Evolutionary conservation across 2,329 filamentous ascomycete species (phyloP).

Genomic region (Xylariomycetidae sp.): DNA sequence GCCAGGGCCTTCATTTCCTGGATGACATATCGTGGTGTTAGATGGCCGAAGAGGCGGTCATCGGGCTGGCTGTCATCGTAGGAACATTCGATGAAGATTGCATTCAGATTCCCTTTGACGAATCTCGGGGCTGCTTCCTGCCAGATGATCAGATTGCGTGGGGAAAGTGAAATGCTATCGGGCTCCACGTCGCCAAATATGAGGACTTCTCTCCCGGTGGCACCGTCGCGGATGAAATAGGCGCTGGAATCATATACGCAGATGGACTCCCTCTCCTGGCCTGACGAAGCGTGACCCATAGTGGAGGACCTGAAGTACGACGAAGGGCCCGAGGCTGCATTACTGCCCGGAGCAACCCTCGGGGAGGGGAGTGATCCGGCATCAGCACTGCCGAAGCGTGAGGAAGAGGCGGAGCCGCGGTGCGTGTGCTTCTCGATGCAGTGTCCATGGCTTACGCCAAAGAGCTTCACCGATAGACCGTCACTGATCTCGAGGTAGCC

Average conservation of each 20-base stretch:
- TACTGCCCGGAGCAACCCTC: slow-evolving; percentile 17
- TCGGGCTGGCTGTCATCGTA: slow-evolving; percentile 79
- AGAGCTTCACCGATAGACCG: slow-evolving; percentile 81
- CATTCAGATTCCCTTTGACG: slow-evolving; percentile 63
- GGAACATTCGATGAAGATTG: slow-evolving; percentile 93
- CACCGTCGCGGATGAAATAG: slow-evolving; percentile 81
- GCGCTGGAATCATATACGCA: slow-evolving; percentile 86
- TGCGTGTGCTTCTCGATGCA: slow-evolving; percentile 73
- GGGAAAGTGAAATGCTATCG: slow-evolving; percentile 75
- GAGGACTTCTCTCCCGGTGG: slow-evolving; percentile 70
- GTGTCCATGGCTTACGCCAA: slow-evolving; percentile 83
- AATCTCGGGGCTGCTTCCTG: slow-evolving; percentile 84
- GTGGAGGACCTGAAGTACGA: slow-evolving; percentile 24
- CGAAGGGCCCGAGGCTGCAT: slow-evolving; percentile 18
- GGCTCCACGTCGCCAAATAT: slow-evolving; percentile 97
- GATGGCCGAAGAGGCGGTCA: slow-evolving; percentile 78
- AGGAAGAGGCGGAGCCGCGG: slow-evolving; percentile 53
- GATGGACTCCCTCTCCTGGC: slow-evolving; percentile 39
- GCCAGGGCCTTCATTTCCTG: slow-evolving; percentile 73
- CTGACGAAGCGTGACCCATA: slow-evolving; percentile 10
- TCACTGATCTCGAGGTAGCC: slow-evolving; percentile 89
- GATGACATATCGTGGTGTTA: slow-evolving; percentile 78
- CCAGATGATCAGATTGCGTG: slow-evolving; percentile 82
- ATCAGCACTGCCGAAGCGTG: slow-evolving; percentile 47
- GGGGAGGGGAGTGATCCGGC: slow-evolving; percentile 23